Evolutionary conservation across 108 stramenopile genomes (phyloP).

Genomic region (Fistulifera pelliculosa): DNA sequence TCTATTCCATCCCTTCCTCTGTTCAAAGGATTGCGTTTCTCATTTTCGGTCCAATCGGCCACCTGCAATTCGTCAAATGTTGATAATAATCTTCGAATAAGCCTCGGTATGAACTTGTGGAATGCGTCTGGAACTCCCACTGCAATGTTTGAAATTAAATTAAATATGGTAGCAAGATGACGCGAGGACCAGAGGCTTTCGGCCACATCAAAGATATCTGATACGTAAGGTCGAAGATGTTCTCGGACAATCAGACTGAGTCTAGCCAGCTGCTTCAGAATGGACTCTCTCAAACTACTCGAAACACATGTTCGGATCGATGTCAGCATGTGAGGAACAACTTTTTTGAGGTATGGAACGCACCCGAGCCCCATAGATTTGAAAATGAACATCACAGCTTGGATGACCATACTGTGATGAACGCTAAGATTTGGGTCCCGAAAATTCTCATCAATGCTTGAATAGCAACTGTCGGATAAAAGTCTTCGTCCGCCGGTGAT

Average conservation of each 20-base stretch:
- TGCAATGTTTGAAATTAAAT: constrained; percentile 77
- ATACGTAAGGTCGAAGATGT: constrained; percentile 82
- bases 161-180: constrained; percentile 81
- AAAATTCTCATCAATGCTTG: constrained; percentile 85
- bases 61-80: constrained; percentile 59
- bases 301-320: constrained; percentile 66
- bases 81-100: constrained; percentile 56
- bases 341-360: constrained; percentile 75
- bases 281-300: constrained; percentile 77
- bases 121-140: constrained; percentile 79
- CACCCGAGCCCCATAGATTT: constrained; percentile 79
- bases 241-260: constrained; percentile 82
- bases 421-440: constrained; percentile 75
- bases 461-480: constrained; percentile 90
- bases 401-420: constrained; percentile 90
- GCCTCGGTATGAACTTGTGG: constrained; percentile 56
- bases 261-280: constrained; percentile 80
- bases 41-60: constrained; percentile 35
- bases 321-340: constrained; percentile 85
- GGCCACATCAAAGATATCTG: constrained; percentile 83
- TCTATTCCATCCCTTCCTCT: constrained; percentile 23
- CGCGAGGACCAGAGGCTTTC: constrained; percentile 81
- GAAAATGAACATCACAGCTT: constrained; percentile 92
- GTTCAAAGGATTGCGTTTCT: background rate
- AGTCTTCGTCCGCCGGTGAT: constrained; percentile 75